Base-by-base conservation (phyloP, 164 flowering plant genomes). In the Stephania cephalantha region DNA sequence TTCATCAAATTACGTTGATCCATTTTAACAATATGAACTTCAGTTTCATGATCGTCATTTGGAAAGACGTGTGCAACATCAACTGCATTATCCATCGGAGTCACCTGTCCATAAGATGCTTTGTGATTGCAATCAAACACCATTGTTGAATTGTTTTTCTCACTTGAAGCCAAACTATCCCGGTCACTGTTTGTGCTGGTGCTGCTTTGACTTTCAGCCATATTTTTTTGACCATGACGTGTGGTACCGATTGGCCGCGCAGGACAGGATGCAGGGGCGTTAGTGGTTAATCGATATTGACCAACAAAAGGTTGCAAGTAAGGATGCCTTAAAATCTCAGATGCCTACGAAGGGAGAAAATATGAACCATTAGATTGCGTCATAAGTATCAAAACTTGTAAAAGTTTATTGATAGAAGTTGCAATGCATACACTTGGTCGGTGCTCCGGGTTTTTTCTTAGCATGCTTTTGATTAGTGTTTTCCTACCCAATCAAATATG, bases 381-480 rank as follows among this genome's bases (percentile, higher is more conserved):
- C 9, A n/a, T 13, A 69, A 61, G 22, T 67, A 61, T 61, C 66
- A 61, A 55, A 29, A 42, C 15, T n/a, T 48, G 45, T 66, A 48
- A 52, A 70, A 63, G 9, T n/a, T 29, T 46, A 66, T 53, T 9
- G 15, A 70, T 17, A 70, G 29, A 25, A 25, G 25, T 20, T 74
- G 0, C 63, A 46, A 78, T 48, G 61, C 90, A 84, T 89, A 96
- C 99, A 81, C 77, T 91, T 30, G 98, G 95, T 46, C 98, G 91
- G 82, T 91, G 97, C 86, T 96, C 99, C 17, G 99, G 98, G 75
- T 87, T 96, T 86, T 96, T 96, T 75, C 97, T 86, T 75, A 96
- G 82, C 99, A 96, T 96, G 82, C 97, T 88, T 79, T 94, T 96
- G 79, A 96, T 92, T 53, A 96, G 88, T 67, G 92, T 78, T 84